A percentile compares a stretch with the other conserved stretches of the same genome.
Conservation (phyloP, 2,329 filamentous ascomycete genomes). For the Coleophoma crateriformis region DNA sequence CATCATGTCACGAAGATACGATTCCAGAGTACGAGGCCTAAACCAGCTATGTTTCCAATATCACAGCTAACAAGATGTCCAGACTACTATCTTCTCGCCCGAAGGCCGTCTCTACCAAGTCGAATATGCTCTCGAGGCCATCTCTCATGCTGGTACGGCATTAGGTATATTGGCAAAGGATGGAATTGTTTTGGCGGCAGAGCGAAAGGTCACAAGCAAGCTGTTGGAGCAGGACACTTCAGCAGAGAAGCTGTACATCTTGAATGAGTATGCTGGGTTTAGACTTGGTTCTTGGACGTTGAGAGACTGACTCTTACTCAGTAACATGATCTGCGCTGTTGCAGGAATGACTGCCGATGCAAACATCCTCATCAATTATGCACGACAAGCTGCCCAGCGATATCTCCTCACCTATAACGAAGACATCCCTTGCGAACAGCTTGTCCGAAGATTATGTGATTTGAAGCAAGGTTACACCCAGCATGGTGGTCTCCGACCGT, state of each 20-base stretch:
- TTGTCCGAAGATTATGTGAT: constrained; percentile 93
- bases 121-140: constrained; percentile 98
- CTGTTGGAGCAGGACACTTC: constrained; percentile 98
- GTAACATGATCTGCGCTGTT: constrained; percentile 99
- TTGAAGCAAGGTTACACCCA: constrained; percentile 99
- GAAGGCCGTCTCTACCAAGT: constrained; percentile 98
- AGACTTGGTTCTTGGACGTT: background rate
- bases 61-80: constrained; percentile 15
- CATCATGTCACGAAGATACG: constrained; percentile 91
- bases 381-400: constrained; percentile 90
- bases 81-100: constrained; percentile 99
- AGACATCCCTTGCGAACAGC: constrained; percentile 98
- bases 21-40: constrained; percentile 71
- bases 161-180: constrained; percentile 96
- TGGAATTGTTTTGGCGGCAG: constrained; percentile 95
- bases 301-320: constrained; percentile 30
- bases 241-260: constrained; percentile 98
- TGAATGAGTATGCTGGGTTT: constrained; percentile 74
- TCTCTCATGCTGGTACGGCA: constrained; percentile 95
- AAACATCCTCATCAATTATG: constrained; percentile 99
- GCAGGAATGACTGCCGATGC: constrained; percentile 99
- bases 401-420: constrained; percentile 99
- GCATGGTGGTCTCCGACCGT: constrained; percentile 94
- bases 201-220: constrained; percentile 99
- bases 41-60: constrained; percentile 8